These are phyloP conservation scores for Casaregolazyma suthepensis DNA, from an alignment of 1,139 yeast genomes.

Conservation along the genomic window DNA sequence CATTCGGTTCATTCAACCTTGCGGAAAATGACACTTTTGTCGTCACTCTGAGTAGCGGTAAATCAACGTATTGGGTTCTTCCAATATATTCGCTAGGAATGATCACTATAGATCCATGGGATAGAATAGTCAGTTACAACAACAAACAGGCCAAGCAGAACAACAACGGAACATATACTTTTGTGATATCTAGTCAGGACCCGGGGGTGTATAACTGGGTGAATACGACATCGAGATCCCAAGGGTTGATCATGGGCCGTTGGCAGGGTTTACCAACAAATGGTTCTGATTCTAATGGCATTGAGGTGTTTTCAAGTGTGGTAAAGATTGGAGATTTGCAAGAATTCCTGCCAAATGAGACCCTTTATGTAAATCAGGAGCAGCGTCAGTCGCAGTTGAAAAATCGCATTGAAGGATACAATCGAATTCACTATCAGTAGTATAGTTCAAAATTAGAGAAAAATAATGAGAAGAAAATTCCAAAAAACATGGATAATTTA, in stretches of 20 bases:
- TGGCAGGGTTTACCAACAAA: neutral
- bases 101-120: neutral
- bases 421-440: neutral
- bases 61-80: neutral
- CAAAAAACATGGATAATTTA: neutral
- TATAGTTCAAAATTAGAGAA: neutral
- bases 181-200: neutral
- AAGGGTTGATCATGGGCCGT: neutral
- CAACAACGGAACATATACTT: neutral
- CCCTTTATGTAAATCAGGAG: neutral
- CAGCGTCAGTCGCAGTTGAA: neutral
- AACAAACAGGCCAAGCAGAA: neutral
- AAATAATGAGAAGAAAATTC: neutral
- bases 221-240: neutral
- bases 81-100: neutral
- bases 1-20: neutral
- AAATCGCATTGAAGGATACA: neutral
- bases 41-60: neutral
- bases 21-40: neutral
- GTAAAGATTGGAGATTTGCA: neutral
- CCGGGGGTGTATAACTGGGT: neutral
- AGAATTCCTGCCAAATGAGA: neutral
- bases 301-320: neutral
- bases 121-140: neutral
- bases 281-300: neutral